Evolutionary conservation across 2,329 filamentous ascomycete species (phyloP).

Genomic region (Fusarium robinianum): DNA sequence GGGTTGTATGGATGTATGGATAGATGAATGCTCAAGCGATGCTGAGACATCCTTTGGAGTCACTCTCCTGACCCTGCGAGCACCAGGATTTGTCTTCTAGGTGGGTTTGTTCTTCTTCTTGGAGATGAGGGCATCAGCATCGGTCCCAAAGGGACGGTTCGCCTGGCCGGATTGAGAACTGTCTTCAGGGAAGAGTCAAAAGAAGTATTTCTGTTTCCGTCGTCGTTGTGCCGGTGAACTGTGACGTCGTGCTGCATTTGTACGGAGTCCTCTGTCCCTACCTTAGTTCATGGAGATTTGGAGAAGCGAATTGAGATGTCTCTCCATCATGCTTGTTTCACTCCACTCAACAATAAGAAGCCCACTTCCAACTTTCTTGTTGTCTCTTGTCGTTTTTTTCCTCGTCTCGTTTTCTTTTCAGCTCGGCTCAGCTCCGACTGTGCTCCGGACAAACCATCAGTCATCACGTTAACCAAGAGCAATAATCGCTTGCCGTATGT

Average conservation of each 20-base stretch:
- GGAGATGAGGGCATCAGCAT: conserved; percentile 2
- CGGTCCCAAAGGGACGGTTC: conserved; percentile 20
- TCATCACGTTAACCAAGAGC: conserved; percentile 7
- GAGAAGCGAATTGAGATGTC: too few relatives aligned
- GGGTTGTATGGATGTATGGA: too few relatives aligned
- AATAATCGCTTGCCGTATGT: conserved; percentile 9
- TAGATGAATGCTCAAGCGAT: too few relatives aligned
- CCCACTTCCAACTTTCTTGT: too few relatives aligned
- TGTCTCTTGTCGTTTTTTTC: conserved; percentile 3
- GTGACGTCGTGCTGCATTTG: too few relatives aligned
- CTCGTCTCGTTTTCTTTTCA: conserved; percentile 13
- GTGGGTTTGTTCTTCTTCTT: not conserved
- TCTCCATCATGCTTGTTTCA: too few relatives aligned
- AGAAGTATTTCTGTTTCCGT: not conserved
- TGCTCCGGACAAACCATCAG: not conserved
- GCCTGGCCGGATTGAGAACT: conserved; percentile 1
- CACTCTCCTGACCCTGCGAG: conserved; percentile 12
- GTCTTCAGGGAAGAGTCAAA: not conserved
- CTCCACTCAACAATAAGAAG: too few relatives aligned
- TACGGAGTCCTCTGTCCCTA: too few relatives aligned
- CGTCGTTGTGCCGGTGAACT: too few relatives aligned
- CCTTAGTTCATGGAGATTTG: too few relatives aligned
- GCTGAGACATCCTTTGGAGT: too few relatives aligned
- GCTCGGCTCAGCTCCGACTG: conserved; percentile 6
- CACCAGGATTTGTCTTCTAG: conserved; percentile 2